Evolutionary conservation across 345 rosid species (phyloP).

Genomic region (Lepidium didymum): DNA sequence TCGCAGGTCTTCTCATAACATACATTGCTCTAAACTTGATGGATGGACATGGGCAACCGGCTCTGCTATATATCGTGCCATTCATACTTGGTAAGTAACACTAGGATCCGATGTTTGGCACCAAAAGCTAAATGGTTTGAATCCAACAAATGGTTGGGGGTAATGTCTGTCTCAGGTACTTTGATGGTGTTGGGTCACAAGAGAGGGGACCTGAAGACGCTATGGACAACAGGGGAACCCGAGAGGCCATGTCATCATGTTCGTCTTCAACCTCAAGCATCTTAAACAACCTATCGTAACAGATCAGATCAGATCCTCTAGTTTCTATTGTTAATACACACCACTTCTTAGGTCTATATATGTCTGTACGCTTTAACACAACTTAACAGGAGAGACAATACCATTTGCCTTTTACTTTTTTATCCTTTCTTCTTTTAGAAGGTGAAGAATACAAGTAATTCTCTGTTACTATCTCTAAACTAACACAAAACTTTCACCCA

Average conservation of each 20-base stretch:
- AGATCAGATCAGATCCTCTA: background rate
- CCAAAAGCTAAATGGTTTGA: background rate
- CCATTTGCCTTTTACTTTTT: background rate
- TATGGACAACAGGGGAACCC: constrained; percentile 84
- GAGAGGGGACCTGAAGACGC: constrained; percentile 74
- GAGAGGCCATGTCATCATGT: constrained; percentile 68
- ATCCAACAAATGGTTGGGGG: background rate
- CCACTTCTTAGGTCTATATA: constrained; percentile 18
- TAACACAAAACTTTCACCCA: too few species aligned
- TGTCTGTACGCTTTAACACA: constrained; percentile 10
- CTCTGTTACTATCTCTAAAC: too few species aligned
- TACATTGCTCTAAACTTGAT: constrained; percentile 89
- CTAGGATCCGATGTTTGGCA: background rate
- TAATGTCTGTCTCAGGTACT: constrained; percentile 42
- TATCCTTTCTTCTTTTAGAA: background rate
- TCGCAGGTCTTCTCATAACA: constrained; percentile 73
- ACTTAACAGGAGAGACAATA: background rate
- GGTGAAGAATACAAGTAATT: too few species aligned
- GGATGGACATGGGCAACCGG: constrained; percentile 99
- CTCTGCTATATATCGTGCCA: constrained; percentile 92
- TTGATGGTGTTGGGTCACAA: constrained; percentile 60
- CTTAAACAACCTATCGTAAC: background rate
- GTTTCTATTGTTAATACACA: constrained; percentile 27
- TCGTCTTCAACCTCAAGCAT: constrained; percentile 39
- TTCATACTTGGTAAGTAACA: constrained; percentile 74